Base-by-base conservation (phyloP, 2,329 filamentous ascomycete species). In the Aspergillus sp. region DNA sequence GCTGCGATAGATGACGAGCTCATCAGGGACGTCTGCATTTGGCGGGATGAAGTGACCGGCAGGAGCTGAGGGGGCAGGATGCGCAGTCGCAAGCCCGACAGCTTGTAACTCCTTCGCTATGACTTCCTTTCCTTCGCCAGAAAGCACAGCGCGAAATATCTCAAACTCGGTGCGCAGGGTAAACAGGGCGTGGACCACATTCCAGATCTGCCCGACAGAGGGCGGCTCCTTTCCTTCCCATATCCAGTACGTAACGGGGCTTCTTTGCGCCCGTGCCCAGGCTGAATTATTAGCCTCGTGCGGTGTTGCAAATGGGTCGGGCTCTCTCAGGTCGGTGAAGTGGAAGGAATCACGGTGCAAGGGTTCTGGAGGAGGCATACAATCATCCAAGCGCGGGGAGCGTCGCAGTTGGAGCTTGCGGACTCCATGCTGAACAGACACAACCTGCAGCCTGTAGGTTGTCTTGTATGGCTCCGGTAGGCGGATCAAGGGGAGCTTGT, bases 1-100 rank as follows among this genome's bases (percentile, higher is more conserved):
- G 50, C 78, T 77, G 58, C 83, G 76, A 2, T 83, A 74, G 44
- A 85, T 68, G 33, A 86, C 64, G 37, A 84, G 63, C 56, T 81
- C 73, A 9, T 71, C 66, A 11, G 73, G 66, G 55, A 74, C 73
- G 52, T 74, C 71, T 7, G 73, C 60, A 23, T 58, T 64, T 21
- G 55, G 64, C 50, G 33, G 66, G 54, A 66, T 68, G 60, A 68
- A 75, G 62, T 71, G 71, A 14, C 66, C 71, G 6, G 81, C 80
- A 35, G 33, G 65, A 57, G 66, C 69, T 65, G 70, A 76, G 60
- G 70, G 72, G 11, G 63, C 69, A 3, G 81, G 81, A 61, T 82
- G 79, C 27, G 72, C 64, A 15, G 76, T 71, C 5, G 76, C 79
- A 6, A 82, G 70, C n/a, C 78, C 78, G 17, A 71, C 69, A 6